Conservation (phyloP, 192 early-diverging fungal genomes). For the Coemansia erecta region DNA sequence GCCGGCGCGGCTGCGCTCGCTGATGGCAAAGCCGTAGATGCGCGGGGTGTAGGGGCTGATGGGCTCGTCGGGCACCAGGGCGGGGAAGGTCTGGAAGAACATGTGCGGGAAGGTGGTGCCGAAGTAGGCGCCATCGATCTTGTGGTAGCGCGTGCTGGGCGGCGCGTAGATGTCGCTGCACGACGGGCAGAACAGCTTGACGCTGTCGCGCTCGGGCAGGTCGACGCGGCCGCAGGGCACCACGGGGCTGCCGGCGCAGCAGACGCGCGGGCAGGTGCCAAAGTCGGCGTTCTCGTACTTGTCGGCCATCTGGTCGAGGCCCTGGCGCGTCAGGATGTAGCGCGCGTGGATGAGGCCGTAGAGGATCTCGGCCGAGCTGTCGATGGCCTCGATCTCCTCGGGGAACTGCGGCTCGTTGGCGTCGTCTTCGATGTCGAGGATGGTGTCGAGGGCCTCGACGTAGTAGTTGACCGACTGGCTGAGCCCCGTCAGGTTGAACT, state of each 20-base stretch:
- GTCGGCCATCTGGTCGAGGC: slow-evolving; percentile 79
- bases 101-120: slow-evolving; percentile 95
- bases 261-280: slow-evolving; percentile 71
- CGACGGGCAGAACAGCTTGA: slow-evolving; percentile 77
- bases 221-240: slow-evolving; percentile 75
- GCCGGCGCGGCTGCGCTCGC: slow-evolving; percentile 67
- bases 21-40: slow-evolving; percentile 93
- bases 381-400: slow-evolving; percentile 72
- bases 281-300: slow-evolving; percentile 77
- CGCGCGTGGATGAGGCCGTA: slow-evolving; percentile 95
- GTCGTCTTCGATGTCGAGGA: slow-evolving; percentile 79
- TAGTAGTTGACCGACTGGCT: slow-evolving; percentile 77
- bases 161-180: slow-evolving; percentile 80
- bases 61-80: slow-evolving; percentile 60
- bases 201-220: slow-evolving; percentile 62
- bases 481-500: slow-evolving; percentile 97
- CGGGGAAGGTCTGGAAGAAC: slow-evolving; percentile 84
- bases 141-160: slow-evolving; percentile 63
- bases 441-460: slow-evolving; percentile 91
- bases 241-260: slow-evolving; percentile 61
- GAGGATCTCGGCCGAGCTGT: slow-evolving; percentile 83
- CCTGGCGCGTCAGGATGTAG: slow-evolving; percentile 84
- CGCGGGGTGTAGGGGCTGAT: slow-evolving; percentile 70
- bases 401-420: slow-evolving; percentile 55
- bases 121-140: slow-evolving; percentile 87